Conservation (phyloP, 306 rosid species). For the Malus sieversii region DNA sequence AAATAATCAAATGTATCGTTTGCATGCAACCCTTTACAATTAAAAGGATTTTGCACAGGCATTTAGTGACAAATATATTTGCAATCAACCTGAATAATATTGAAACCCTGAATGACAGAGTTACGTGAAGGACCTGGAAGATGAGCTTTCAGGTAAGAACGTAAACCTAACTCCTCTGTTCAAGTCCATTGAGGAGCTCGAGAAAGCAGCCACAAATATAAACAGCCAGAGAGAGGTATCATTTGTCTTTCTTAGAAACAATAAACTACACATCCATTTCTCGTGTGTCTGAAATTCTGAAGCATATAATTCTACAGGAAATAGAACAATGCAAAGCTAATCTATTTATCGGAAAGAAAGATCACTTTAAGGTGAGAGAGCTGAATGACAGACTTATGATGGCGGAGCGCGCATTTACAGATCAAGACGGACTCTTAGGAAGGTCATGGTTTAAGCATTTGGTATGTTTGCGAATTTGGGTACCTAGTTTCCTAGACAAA, state of each 20-base stretch:
- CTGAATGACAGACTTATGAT: slow-evolving; percentile 64
- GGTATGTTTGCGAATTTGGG: slow-evolving; percentile 27
- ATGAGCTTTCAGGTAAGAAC: slow-evolving; percentile 33
- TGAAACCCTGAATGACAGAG: slow-evolving; percentile 23
- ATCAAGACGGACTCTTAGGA: slow-evolving; percentile 54
- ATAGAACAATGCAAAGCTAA: slow-evolving; percentile 33
- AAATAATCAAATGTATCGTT: too few species aligned
- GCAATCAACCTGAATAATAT: neutral
- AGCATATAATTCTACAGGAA: slow-evolving; percentile 30
- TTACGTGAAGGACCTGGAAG: slow-evolving; percentile 28
- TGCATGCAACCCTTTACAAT: too few species aligned
- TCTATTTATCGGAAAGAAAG: slow-evolving; percentile 31
- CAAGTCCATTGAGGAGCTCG: slow-evolving; percentile 48
- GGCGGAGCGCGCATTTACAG: slow-evolving; percentile 71
- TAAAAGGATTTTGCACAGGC: neutral
- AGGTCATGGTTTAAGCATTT: slow-evolving; percentile 71
- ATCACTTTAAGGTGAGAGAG: slow-evolving; percentile 44
- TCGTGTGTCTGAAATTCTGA: neutral
- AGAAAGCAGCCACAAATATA: slow-evolving; percentile 42
- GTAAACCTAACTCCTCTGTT: slow-evolving; percentile 45
- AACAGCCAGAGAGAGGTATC: slow-evolving; percentile 48
- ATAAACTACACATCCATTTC: neutral
- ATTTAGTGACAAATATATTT: neutral
- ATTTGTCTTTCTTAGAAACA: neutral
- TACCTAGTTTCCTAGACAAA: neutral